Base-by-base conservation (phyloP, 2,329 filamentous ascomycete species). In the Colletotrichum higginsianum region DNA sequence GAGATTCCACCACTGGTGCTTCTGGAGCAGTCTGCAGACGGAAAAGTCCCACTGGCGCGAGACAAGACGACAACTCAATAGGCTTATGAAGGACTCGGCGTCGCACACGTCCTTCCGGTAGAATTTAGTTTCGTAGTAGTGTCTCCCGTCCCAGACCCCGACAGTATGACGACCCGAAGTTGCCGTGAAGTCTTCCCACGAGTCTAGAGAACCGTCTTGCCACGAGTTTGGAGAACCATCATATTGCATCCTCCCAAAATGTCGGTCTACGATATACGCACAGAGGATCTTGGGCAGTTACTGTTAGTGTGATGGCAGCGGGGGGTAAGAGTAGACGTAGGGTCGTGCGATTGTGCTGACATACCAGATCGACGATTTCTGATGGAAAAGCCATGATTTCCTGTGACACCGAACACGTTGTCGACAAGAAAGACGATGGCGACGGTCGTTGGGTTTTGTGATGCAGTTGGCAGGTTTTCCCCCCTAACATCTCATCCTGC, bases 361-460 rank as follows among this genome's bases (percentile, higher is more conserved):
- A 3, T 49, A 67, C 65, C 50, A 56, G 50, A 13, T 67, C 49
- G 23, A 63, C 18, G n/a, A 67, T 47, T 16, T 67, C 58, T 15
- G 15, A 23, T 9, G 49, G 65, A 5, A 67, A 15, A 30, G 16
- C 5, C 52, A 58, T 66, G 18, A 9, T 58, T 23, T 3, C 16
- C 4, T 11, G 18, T 38, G 3, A 3, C 8, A n/a, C 11, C 3
- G 18, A 16, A n/a, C n/a, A 15, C 23, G 11, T n/a, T 11, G 26
- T 6, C 6, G 26, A 35, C 26, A 16, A 16, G 11, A 2, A 42
- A 4, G 15, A 23, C 21, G 18, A 8, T 6, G 42, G 13, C 5
- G 42, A 44, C 42, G 16, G 42, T 44, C 4, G 42, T 44, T 35
- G 26, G 30, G 11, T 9, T 9, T 11, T 13, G 26, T 26, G 49